These are phyloP conservation scores for Suillus brevipes DNA, from an alignment of 768 basidiomycete species.

Conservation along the genomic window DNA sequence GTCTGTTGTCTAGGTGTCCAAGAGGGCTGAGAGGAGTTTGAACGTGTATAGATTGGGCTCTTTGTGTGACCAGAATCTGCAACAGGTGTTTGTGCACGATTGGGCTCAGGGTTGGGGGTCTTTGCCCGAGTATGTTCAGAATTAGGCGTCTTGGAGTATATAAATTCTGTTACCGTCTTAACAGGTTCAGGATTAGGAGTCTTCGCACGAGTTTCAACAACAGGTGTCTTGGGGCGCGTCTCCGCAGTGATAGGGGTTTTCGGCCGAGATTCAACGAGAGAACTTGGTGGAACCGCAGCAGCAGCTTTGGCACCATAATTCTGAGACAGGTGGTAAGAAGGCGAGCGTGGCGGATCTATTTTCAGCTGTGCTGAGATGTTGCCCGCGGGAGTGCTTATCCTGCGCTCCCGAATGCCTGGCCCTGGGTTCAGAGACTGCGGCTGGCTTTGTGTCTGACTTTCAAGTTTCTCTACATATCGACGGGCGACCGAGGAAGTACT, in stretches of 20 bases:
- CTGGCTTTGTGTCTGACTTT: slow-evolving; percentile 37
- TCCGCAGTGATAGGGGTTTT: slow-evolving; percentile 17
- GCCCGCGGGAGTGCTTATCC: slow-evolving; percentile 47
- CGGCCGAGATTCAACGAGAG: slow-evolving; percentile 16
- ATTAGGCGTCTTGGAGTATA: slow-evolving; percentile 5
- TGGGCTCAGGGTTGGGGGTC: slow-evolving; percentile 9
- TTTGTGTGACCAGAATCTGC: not conserved
- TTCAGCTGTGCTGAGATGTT: slow-evolving; percentile 19
- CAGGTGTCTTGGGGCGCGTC: slow-evolving; percentile 12
- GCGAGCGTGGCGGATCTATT: slow-evolving; percentile 14
- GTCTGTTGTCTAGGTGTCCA: slow-evolving; percentile 29
- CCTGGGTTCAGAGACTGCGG: slow-evolving; percentile 35
- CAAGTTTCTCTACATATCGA: slow-evolving; percentile 38
- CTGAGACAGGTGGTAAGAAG: slow-evolving; percentile 24
- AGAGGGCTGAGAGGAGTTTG: slow-evolving; percentile 16
- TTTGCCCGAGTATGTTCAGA: not conserved
- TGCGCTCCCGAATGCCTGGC: slow-evolving; percentile 45
- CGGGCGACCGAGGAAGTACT: slow-evolving; percentile 39
- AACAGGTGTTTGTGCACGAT: slow-evolving; percentile 18
- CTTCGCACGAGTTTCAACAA: slow-evolving; percentile 24
- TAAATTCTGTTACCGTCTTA: slow-evolving; percentile 20
- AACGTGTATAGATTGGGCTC: slow-evolving; percentile 1
- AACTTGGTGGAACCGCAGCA: slow-evolving; percentile 5
- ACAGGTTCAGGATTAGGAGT: slow-evolving; percentile 19
- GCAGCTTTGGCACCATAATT: slow-evolving; percentile 14